A percentile compares a stretch with the other conserved stretches of the same genome.
These are phyloP conservation scores for Aspergillus pseudoterreus DNA, from an alignment of 2,329 filamentous ascomycete genomes.

Conservation along the genomic window DNA sequence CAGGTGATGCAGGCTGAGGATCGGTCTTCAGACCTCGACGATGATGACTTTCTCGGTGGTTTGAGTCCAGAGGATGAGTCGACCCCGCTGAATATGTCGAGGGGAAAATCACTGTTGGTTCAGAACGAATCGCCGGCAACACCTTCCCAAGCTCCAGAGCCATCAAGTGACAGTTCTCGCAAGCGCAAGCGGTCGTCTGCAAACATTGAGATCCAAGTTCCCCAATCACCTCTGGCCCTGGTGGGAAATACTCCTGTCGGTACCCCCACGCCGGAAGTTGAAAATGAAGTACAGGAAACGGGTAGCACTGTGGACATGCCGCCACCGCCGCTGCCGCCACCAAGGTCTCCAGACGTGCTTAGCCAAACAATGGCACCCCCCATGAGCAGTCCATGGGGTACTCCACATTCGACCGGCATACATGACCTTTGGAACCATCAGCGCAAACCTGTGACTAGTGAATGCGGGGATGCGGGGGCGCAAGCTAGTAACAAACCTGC, in stretches of 20 bases:
- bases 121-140: conserved; percentile 18
- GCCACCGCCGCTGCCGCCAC: too few relatives aligned
- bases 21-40: conserved; percentile 31
- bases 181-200: conserved; percentile 34
- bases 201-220: conserved; percentile 23
- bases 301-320: conserved; percentile 16
- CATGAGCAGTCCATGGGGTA: conserved; percentile 30
- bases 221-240: conserved; percentile 19
- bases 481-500: conserved; percentile 12
- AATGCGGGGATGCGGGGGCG: background rate
- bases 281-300: background rate
- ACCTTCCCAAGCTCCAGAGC: conserved; percentile 22
- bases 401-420: conserved; percentile 6
- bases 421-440: background rate
- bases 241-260: conserved; percentile 17
- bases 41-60: conserved; percentile 42
- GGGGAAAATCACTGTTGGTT: conserved; percentile 28
- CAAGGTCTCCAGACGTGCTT: conserved; percentile 5
- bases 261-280: conserved; percentile 10
- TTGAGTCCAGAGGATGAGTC: conserved; percentile 45
- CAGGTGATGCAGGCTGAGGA: conserved; percentile 43
- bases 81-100: conserved; percentile 38
- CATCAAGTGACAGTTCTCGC: conserved; percentile 27
- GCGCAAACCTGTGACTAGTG: background rate
- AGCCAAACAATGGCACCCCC: conserved; percentile 38